Evolutionary conservation across 228 moss, liverwort and hornwort genomes (phyloP), one percentile per base, ranked within the genome.

Genomic region (Sphagnum fallax): DNA sequence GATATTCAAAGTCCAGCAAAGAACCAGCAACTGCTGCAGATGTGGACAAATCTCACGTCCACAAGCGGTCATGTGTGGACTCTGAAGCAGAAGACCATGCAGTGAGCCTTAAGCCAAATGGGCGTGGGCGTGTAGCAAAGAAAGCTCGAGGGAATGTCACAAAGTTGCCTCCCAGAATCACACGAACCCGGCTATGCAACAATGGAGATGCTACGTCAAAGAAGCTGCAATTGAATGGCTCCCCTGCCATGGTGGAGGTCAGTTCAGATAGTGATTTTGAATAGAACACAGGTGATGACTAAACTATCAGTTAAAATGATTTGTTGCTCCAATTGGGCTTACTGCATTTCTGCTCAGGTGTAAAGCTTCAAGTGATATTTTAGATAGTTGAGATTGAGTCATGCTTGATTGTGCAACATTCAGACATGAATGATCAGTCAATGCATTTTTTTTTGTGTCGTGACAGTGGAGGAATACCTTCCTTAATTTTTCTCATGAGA

Each of bases 261-360:
- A 81, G 76, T 68, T 87, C 87, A 48, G 87, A 87, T 64, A 83
- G 80, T 75, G 87, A 87, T 64, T 64, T 64, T 65, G 48, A 64
- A 48, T 65, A 48, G 55, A 12, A 1, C 32, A 32, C 32, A 32
- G 32, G 32, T 32, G 32, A 32, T 32, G 32, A 32, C 32, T 32
- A 32, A 32, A 32, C 32, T 32, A 32, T 32, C 32, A 32, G 32
- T 32, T 32, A 32, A 32, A 32, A 32, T 32, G 32, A 32, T 32
- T 32, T 32, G 32, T 32, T 32, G 32, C 32, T 32, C 32, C 2
- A 1, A 32, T 32, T 32, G 32, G 32, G 32, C 32, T 32, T 32
- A 32, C 32, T 32, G 32, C 32, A 32, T 2, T 32, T 32, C 32
- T 32, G 32, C 32, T 32, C 32, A 32, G 32, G 32, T 32, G 2